Percentiles rank a stretch among this genome's conserved stretches.
These are phyloP conservation scores for Thelonectria olida DNA, from an alignment of 2,329 filamentous ascomycete species.

Conservation along the genomic window DNA sequence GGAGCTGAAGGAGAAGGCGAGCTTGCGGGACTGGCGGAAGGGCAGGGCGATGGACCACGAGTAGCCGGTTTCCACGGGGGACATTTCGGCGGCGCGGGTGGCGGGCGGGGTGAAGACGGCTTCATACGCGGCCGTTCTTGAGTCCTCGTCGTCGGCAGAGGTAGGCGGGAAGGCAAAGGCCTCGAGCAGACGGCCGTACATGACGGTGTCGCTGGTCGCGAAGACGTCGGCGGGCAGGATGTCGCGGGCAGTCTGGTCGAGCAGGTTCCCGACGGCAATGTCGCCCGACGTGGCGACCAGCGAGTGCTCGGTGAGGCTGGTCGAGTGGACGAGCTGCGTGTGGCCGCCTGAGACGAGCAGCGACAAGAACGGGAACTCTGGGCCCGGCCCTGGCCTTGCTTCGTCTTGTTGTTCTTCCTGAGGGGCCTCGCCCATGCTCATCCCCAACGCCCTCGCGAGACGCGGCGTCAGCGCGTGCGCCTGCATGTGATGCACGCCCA, in stretches of 20 bases:
- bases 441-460: conserved; percentile 71
- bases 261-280: conserved; percentile 86
- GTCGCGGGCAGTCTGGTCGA: conserved; percentile 86
- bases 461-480: conserved; percentile 91
- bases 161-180: conserved; percentile 73
- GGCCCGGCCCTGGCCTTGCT: conserved; percentile 42
- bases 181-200: conserved; percentile 85
- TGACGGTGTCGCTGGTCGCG: conserved; percentile 66
- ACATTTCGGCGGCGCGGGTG: conserved; percentile 66
- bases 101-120: conserved; percentile 65
- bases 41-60: conserved; percentile 77
- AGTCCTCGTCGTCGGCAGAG: conserved; percentile 29
- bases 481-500: conserved; percentile 97
- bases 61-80: conserved; percentile 49
- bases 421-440: conserved; percentile 28
- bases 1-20: conserved; percentile 78
- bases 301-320: conserved; percentile 71
- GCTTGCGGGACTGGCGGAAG: conserved; percentile 63
- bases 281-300: conserved; percentile 80
- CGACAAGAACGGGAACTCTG: conserved; percentile 84
- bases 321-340: conserved; percentile 83
- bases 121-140: conserved; percentile 42
- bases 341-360: conserved; percentile 93
- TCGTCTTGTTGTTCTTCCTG: neutral
- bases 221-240: conserved; percentile 74